A percentile compares a stretch with the other conserved stretches of the same genome.
Evolutionary conservation across 2,329 filamentous ascomycete genomes (phyloP).

Genomic region (Nemania sp.): DNA sequence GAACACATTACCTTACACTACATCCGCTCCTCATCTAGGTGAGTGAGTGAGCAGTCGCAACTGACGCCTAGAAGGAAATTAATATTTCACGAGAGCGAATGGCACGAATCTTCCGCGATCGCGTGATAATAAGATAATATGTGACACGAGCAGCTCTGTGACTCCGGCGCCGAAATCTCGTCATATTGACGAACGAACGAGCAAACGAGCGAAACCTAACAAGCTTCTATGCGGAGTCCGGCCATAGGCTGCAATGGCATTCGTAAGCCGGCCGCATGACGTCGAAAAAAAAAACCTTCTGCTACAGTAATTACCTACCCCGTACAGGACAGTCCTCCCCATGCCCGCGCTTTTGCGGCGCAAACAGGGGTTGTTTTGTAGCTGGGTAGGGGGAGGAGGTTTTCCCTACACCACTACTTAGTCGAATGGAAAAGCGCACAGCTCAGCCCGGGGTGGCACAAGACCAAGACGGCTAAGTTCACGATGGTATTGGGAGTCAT

Average conservation of each 20-base stretch:
- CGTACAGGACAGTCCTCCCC: no score
- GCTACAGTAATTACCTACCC: no score
- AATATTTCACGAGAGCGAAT: background rate
- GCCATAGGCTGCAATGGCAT: constrained; percentile 1
- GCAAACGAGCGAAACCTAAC: no score
- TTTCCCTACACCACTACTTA: no score
- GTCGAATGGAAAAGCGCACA: no score
- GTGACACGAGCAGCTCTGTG: constrained; percentile 1
- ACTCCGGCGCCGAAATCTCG: background rate
- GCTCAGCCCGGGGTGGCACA: no score
- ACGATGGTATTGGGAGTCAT: constrained; percentile 11
- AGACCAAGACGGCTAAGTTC: constrained; percentile 3
- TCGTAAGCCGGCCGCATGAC: background rate
- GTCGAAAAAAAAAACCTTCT: background rate
- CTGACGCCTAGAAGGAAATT: background rate
- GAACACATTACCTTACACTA: background rate
- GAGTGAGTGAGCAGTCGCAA: no score
- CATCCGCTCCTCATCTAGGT: no score
- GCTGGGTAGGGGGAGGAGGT: no score
- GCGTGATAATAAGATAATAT: background rate
- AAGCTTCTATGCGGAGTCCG: background rate
- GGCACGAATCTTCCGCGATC: background rate
- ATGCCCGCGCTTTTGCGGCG: no score
- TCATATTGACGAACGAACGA: background rate
- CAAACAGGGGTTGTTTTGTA: constrained; percentile 2